Evolutionary conservation across 139 green algal genomes (phyloP), one percentile per base, ranked within the genome.

Genomic region (Mesostigma viride): DNA sequence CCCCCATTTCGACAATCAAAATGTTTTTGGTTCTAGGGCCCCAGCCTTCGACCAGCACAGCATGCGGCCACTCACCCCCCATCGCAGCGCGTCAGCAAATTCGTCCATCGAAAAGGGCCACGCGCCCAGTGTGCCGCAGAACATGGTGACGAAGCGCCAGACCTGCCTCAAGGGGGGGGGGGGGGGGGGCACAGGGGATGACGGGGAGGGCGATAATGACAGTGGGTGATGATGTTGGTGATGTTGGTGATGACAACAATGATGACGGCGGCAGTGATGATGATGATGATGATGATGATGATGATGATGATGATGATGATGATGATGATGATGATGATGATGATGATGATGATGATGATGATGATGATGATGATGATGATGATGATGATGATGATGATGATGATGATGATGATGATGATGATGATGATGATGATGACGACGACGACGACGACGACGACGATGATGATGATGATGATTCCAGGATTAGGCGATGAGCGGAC

Each of bases 51-150:
- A n/a, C n/a, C n/a, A n/a, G n/a, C n/a, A n/a, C n/a, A n/a, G n/a
- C n/a, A n/a, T n/a, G n/a, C n/a, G n/a, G n/a, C n/a, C n/a, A n/a
- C n/a, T n/a, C n/a, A n/a, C n/a, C n/a, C n/a, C n/a, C n/a, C n/a
- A n/a, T n/a, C 73, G 58, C 31, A 92, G 61, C n/a, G 73, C 74
- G 2, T 34, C 44, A 33, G 86, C 62, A 45, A 91, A 79, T 8
- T 81, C 65, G 35, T 87, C 76, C 65, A 91, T 24, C 8, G 76
- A 73, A 32, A 76, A 74, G 4, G 68, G 47, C 31, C 51, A 31
- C 17, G 95, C 30, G 8, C 84, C 86, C 48, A 96, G 64, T 30
- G 88, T 35, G n/a, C 84, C 77, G 2, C 62, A 34, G 35, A 96
- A 95, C 45, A 65, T 72, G 35, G 80, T 65, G 26, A 94, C 65